Percentiles rank a stretch among this genome's conserved stretches.
phyloP scores from a whole-genome alignment of 208 protist species.

The Crithidia expoeki region DNA sequence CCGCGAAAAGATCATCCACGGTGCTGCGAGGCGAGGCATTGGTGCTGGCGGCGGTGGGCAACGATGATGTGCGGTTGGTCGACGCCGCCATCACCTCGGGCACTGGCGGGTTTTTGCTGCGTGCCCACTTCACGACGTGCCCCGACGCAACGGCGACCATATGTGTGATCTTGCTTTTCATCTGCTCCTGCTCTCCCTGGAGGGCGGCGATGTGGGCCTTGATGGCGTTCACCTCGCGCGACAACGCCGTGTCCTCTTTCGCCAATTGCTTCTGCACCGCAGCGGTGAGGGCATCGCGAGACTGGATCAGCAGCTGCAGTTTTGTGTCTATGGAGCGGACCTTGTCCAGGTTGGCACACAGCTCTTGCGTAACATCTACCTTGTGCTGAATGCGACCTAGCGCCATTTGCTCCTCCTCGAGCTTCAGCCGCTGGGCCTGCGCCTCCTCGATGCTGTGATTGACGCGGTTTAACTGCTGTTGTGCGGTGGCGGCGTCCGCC shows the following conservation, averaged over 20 bases:
- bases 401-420: conserved; percentile 64
- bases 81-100: conserved; percentile 24
- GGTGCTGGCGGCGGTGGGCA: conserved; percentile 5
- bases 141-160: conserved; percentile 64
- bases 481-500: conserved; percentile 27
- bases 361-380: conserved; percentile 59
- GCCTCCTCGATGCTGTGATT: conserved; percentile 57
- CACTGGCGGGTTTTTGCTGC: conserved; percentile 77
- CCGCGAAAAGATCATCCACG: conserved; percentile 61
- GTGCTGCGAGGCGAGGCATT: conserved; percentile 20
- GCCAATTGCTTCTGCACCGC: conserved; percentile 24
- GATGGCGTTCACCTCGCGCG: conserved; percentile 61
- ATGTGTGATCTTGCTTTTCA: conserved; percentile 59
- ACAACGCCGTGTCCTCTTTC: conserved; percentile 44
- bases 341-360: conserved; percentile 63
- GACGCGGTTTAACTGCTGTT: conserved; percentile 58
- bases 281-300: conserved; percentile 44
- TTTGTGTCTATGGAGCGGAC: conserved; percentile 55
- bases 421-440: conserved; percentile 42
- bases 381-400: conserved; percentile 62
- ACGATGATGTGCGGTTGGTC: conserved; percentile 36
- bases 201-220: conserved; percentile 54
- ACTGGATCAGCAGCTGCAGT: conserved; percentile 56
- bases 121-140: conserved; percentile 80
- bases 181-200: conserved; percentile 60